phyloP scores from a whole-genome alignment of 2,329 filamentous ascomycete species.

The Canariomyces notabilis region DNA sequence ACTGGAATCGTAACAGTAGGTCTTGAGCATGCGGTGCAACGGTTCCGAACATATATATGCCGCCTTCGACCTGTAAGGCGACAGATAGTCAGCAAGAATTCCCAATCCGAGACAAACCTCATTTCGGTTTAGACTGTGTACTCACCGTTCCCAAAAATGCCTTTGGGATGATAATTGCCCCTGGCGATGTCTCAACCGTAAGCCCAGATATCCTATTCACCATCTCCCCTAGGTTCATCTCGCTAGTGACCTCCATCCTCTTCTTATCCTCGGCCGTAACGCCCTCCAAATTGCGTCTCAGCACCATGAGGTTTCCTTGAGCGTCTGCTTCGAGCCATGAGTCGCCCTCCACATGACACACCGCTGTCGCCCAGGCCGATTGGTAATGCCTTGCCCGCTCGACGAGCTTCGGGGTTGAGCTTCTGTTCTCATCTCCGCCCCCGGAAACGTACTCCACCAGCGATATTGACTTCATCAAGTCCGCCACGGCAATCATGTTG shows the following conservation, averaged over 20 bases:
- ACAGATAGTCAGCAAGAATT: background rate
- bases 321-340: constrained; percentile 81
- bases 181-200: constrained; percentile 58
- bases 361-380: constrained; percentile 74
- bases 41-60: constrained; percentile 81
- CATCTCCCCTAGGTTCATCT: constrained; percentile 85
- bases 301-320: constrained; percentile 78
- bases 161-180: constrained; percentile 67
- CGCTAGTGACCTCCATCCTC: constrained; percentile 67
- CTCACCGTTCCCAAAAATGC: constrained; percentile 87
- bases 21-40: constrained; percentile 70
- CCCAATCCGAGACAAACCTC: background rate
- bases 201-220: constrained; percentile 82
- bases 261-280: constrained; percentile 69
- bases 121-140: background rate
- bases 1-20: constrained; percentile 76
- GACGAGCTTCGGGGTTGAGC: constrained; percentile 53
- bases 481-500: constrained; percentile 74
- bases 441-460: constrained; percentile 66
- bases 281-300: constrained; percentile 68
- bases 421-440: constrained; percentile 21
- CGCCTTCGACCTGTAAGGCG: constrained; percentile 70
- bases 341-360: constrained; percentile 66
- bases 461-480: constrained; percentile 89
- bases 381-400: constrained; percentile 79